Evolutionary conservation across 345 rosid genomes (phyloP).

Genomic region (Eucalyptus microcorys): DNA sequence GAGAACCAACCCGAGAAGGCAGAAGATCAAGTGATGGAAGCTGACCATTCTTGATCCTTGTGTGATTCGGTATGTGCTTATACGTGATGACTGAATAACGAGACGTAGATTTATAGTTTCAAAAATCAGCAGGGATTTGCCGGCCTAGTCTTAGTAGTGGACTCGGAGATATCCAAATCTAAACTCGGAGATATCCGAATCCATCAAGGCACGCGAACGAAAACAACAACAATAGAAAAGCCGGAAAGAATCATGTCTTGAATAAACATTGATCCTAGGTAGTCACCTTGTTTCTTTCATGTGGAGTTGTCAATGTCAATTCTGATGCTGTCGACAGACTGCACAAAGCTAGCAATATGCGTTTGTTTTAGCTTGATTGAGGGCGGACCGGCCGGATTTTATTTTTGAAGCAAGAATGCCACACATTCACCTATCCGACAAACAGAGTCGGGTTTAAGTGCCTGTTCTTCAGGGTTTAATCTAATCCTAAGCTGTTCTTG

Average conservation of each 20-base stretch:
- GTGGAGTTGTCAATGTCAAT: background rate
- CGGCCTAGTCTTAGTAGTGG: background rate
- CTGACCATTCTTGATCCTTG: background rate
- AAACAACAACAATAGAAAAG: background rate
- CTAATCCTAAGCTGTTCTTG: background rate
- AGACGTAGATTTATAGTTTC: background rate
- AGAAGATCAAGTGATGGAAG: background rate
- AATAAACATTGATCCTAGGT: background rate
- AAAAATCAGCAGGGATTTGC: background rate
- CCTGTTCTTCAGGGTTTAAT: no score
- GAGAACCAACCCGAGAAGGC: background rate
- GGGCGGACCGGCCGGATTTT: background rate
- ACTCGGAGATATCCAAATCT: background rate
- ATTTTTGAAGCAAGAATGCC: background rate
- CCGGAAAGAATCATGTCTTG: background rate
- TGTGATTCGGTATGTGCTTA: background rate
- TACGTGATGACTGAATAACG: background rate
- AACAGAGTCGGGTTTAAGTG: background rate
- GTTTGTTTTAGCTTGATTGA: background rate
- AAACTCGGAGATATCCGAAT: background rate
- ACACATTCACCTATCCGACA: background rate
- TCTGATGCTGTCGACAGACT: background rate
- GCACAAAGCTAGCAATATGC: background rate
- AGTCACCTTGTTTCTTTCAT: background rate
- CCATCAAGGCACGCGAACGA: background rate